A percentile compares a stretch with the other conserved stretches of the same genome.
Conservation (phyloP, 2,329 filamentous ascomycete genomes). For the Grosmannia clavigera region DNA sequence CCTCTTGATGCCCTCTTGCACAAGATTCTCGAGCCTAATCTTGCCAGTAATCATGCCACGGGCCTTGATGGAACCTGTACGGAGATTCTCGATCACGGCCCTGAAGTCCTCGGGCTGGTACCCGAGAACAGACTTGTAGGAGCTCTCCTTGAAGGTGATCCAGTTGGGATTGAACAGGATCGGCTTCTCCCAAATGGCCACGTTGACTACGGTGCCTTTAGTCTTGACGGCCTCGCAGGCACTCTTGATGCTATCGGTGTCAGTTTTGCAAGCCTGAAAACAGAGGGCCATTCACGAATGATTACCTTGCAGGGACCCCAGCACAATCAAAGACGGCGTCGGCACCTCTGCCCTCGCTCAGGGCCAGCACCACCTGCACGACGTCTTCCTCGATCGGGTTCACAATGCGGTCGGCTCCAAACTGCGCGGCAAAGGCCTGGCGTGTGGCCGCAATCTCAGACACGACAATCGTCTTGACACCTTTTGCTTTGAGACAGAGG, state of each 20-base stretch:
- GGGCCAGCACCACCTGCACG: background rate
- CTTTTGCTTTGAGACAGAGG: conserved; percentile 44
- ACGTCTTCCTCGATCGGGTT: conserved; percentile 30
- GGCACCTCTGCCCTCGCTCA: background rate
- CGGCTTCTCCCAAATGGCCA: conserved; percentile 4
- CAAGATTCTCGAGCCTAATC: conserved; percentile 1
- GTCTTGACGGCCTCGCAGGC: background rate
- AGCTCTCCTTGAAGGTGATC: conserved; percentile 1
- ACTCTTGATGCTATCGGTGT: background rate
- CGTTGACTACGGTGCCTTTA: conserved; percentile 3
- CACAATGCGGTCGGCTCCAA: conserved; percentile 38
- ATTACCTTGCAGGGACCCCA: conserved; percentile 8
- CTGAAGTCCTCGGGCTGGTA: conserved; percentile 1
- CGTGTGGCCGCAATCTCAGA: conserved; percentile 44
- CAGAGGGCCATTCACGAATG: too few species aligned
- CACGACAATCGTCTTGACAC: conserved; percentile 34
- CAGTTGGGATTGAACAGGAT: conserved; percentile 3
- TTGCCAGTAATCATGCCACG: conserved; percentile 1
- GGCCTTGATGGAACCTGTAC: background rate
- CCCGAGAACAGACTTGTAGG: conserved; percentile 2
- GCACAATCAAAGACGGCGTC: conserved; percentile 12
- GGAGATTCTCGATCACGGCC: conserved; percentile 2
- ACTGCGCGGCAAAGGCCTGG: conserved; percentile 42
- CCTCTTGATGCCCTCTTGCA: conserved; percentile 3
- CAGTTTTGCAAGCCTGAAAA: background rate